phyloP scores from a whole-genome alignment of 139 green algal genomes.

The Picochlorum sp. region DNA sequence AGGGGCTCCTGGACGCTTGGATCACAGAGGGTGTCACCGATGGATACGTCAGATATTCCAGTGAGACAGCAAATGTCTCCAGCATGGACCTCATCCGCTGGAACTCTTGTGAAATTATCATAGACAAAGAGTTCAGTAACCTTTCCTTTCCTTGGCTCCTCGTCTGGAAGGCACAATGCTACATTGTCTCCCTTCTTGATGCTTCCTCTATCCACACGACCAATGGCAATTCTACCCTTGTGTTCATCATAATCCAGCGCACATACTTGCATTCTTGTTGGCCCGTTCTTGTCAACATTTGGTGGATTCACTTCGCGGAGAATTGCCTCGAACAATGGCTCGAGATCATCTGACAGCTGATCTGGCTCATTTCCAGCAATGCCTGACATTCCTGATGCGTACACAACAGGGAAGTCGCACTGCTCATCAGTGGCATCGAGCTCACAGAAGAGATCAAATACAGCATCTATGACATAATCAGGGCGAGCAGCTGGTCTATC shows the following conservation, averaged over 20 bases:
- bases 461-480: slow-evolving; percentile 80
- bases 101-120: slow-evolving; percentile 74
- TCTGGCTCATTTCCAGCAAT: slow-evolving; percentile 69
- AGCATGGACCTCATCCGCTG: slow-evolving; percentile 63
- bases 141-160: slow-evolving; percentile 30
- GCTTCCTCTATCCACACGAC: slow-evolving; percentile 67
- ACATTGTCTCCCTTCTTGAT: slow-evolving; percentile 52
- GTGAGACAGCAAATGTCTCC: slow-evolving; percentile 91
- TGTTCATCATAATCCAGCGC: slow-evolving; percentile 94
- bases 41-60: slow-evolving; percentile 62
- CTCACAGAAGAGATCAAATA: slow-evolving; percentile 96
- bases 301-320: slow-evolving; percentile 71
- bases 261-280: slow-evolving; percentile 72
- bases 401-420: slow-evolving; percentile 82
- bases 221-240: slow-evolving; percentile 92
- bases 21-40: slow-evolving; percentile 90
- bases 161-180: slow-evolving; percentile 33
- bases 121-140: slow-evolving; percentile 94
- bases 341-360: slow-evolving; percentile 66
- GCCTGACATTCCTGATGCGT: slow-evolving; percentile 84
- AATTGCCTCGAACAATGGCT: slow-evolving; percentile 91
- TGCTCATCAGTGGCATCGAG: slow-evolving; percentile 90
- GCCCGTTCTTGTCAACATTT: slow-evolving; percentile 47
- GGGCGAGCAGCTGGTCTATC: slow-evolving; percentile 69
- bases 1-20: slow-evolving; percentile 53